A percentile compares a stretch with the other conserved stretches of the same genome.
Conservation (phyloP, 139 green algal species). For the Astrephomene gubernaculifera region DNA sequence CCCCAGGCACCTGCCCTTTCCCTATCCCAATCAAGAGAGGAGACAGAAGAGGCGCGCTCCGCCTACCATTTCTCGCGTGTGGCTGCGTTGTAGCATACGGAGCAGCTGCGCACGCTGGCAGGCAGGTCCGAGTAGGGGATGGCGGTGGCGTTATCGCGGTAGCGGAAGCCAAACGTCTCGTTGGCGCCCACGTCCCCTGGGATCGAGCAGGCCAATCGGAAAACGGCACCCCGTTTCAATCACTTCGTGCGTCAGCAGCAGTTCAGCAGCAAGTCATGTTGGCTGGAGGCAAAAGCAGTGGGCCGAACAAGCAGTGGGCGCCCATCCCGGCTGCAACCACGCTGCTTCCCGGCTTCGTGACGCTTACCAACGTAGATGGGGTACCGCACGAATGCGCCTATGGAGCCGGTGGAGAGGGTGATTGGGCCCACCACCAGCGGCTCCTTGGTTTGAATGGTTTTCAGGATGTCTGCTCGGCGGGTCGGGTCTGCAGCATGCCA, state of each 20-base stretch:
- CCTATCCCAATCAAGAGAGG: no score
- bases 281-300: neutral
- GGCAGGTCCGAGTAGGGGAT: neutral
- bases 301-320: neutral
- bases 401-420: slow-evolving; percentile 10
- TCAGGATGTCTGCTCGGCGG: slow-evolving; percentile 1
- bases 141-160: neutral
- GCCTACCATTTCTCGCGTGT: slow-evolving; percentile 44
- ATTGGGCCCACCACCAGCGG: slow-evolving; percentile 12
- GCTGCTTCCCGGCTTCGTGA: neutral
- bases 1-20: no score
- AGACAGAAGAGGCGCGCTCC: neutral
- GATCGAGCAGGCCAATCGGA: no score
- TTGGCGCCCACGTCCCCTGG: slow-evolving; percentile 2
- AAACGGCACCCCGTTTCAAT: no score
- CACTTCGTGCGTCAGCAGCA: no score
- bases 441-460: neutral
- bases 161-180: slow-evolving; percentile 35
- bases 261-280: neutral
- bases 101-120: slow-evolving; percentile 18
- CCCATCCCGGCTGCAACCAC: neutral
- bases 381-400: slow-evolving; percentile 27
- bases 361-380: slow-evolving; percentile 35
- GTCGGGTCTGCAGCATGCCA: slow-evolving; percentile 37
- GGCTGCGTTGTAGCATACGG: slow-evolving; percentile 46